A percentile compares a stretch with the other conserved stretches of the same genome.
Evolutionary conservation across 208 protist species (phyloP).

Genomic region (Wallacemonas sp.): DNA sequence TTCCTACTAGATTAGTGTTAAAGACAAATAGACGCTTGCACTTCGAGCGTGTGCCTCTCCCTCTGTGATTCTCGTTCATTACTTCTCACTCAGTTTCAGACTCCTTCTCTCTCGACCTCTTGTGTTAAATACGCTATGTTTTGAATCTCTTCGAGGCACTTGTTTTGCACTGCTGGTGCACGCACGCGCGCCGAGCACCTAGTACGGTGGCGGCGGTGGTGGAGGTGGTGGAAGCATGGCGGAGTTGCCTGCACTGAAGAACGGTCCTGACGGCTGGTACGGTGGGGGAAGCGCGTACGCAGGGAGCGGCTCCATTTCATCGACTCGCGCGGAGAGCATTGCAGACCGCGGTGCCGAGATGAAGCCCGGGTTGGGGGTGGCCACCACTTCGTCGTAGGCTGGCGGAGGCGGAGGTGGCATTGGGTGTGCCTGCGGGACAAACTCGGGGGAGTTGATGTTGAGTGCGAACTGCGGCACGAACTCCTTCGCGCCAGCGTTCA

Average conservation of each 20-base stretch:
- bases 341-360: conserved; percentile 35
- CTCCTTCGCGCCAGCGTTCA: conserved; percentile 80
- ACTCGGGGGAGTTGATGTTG: conserved; percentile 45
- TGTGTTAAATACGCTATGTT: too few relatives aligned
- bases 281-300: conserved; percentile 37
- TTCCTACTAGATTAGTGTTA: too few relatives aligned
- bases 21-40: too few relatives aligned
- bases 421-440: conserved; percentile 23
- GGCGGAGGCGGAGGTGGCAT: conserved; percentile 21
- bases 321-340: conserved; percentile 18
- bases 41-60: too few relatives aligned
- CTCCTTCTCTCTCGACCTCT: too few relatives aligned
- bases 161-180: too few relatives aligned
- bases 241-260: not conserved
- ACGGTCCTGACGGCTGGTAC: conserved; percentile 9
- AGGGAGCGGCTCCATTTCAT: conserved; percentile 16
- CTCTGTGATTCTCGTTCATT: too few relatives aligned
- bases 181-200: too few relatives aligned
- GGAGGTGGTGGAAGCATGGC: conserved; percentile 1
- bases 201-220: conserved; percentile 19
- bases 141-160: too few relatives aligned
- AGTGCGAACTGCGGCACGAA: conserved; percentile 61
- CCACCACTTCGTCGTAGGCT: conserved; percentile 18
- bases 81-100: too few relatives aligned
- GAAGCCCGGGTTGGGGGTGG: conserved; percentile 15